Evolutionary conservation across 345 rosid genomes (phyloP), one percentile per base, ranked within the genome.

Genomic region (Gossypium anomalum): DNA sequence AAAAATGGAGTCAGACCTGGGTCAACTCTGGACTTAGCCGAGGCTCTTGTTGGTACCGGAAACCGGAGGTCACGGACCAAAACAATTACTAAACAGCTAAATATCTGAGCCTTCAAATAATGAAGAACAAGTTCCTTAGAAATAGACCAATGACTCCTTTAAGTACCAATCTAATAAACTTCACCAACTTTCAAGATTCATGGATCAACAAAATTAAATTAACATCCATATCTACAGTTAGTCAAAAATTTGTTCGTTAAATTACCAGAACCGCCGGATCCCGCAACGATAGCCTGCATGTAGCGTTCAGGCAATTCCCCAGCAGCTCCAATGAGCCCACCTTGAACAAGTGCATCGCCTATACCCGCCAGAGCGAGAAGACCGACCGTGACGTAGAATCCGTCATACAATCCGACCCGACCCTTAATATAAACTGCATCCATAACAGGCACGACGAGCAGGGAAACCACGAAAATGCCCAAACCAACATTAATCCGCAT

Each of bases 261-360:
- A n/a, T 81, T 82, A 91, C 99, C 99, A 52, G 98, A 95, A 72
- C 89, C 97, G 51, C 94, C 98, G 66, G 99, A 93, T 74, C 99
- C 99, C 71, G 98, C 99, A 73, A 95, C 80, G 64, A 91, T 78
- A 43, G 98, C 97, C 83, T 95, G 99, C 94, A 89, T 91, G 77
- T 93, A 95, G 70, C 99, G 85, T 79, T 74, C 94, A 25, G 97
- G 97, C 89, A 95, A 77, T 85, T 91, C 97, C 34, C 99, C 99
- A 15, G 98, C 98, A 4, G 90, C 85, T 44, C 99, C 98, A 74
- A 93, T 74, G 13, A 95, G 79, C 44, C 99, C 97, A 38, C 97
- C 97, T 70, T 95, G 98, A 69, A 93, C 90, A 79, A 95, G 84
- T 7, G 97, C 98, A 78, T 93, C 97, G 20, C 88, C 97, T 59